Evolutionary conservation across 768 basidiomycete genomes (phyloP), one percentile per base, ranked within the genome.

Genomic region (Termitomyces sp.): DNA sequence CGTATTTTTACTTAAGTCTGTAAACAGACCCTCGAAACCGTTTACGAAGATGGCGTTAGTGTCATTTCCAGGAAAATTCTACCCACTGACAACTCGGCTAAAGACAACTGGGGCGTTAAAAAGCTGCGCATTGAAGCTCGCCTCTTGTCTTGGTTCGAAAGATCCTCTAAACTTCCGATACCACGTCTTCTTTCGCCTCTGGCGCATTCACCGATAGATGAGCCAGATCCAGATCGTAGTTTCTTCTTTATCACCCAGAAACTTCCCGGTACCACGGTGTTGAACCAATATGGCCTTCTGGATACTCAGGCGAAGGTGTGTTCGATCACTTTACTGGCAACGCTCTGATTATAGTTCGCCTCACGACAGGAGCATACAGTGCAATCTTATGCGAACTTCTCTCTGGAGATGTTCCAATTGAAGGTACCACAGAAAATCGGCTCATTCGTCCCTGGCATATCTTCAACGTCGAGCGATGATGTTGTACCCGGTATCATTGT

Each of bases 181-280:
- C 28, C 28, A 28, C 28, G 2, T 28, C 28, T 28, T 28, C 4
- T 28, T 28, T 4, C 28, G 28, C 28, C 28, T 16, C 3, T 46
- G 22, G 22, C 18, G 7, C 16, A 46, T 36, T 38, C 24, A n/a
- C 8, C 15, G 3, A 20, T 40, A 46, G 42, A 57, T 6, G 46
- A 45, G 24, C 33, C 49, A 33, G 49, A 50, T 18, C 4, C 9
- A 11, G 28, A 50, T 18, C 49, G 28, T 18, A 33, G 32, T n/a
- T 57, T 57, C 28, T 58, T 62, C 33, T 52, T 62, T 28, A 28
- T 62, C 53, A 58, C 45, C 8, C 36, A 58, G 3, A 62, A 58
- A 39, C 20, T 58, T n/a, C 61, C 57, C 12, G 57, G 61, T 15
- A 32, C 35, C 7, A 24, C 33, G 15, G 16, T 62, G 11, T 38